These are phyloP conservation scores for Hondaea fermentalgiana DNA, from an alignment of 108 stramenopile genomes.

Conservation along the genomic window DNA sequence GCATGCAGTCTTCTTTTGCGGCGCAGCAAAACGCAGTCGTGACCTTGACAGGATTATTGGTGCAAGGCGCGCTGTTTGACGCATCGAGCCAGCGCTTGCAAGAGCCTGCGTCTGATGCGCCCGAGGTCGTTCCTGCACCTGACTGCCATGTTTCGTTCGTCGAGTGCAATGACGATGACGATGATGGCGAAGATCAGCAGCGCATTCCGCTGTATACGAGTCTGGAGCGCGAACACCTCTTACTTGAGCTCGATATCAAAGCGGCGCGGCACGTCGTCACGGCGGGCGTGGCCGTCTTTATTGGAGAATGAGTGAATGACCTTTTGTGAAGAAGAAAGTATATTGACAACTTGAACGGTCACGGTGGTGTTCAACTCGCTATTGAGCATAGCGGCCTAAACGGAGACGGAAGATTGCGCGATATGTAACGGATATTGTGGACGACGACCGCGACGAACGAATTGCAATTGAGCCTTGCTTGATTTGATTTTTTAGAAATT, in stretches of 20 bases:
- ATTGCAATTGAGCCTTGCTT: too few species aligned
- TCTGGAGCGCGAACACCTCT: slow-evolving; percentile 27
- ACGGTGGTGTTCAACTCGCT: not conserved
- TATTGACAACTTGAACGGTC: not conserved
- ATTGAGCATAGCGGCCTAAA: not conserved
- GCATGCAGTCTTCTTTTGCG: slow-evolving; percentile 39
- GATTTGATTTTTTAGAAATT: too few species aligned
- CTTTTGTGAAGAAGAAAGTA: not conserved
- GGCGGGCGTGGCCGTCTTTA: slow-evolving; percentile 29
- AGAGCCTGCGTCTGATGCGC: slow-evolving; percentile 40
- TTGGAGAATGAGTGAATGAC: not conserved
- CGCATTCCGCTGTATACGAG: slow-evolving; percentile 29
- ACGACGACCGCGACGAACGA: too few species aligned
- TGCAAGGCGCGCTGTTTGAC: slow-evolving; percentile 51
- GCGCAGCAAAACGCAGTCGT: slow-evolving; percentile 31
- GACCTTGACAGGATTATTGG: slow-evolving; percentile 36
- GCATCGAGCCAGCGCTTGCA: slow-evolving; percentile 22
- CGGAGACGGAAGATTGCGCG: too few species aligned
- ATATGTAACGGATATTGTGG: too few species aligned
- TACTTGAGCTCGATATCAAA: slow-evolving; percentile 24
- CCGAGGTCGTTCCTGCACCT: slow-evolving; percentile 43
- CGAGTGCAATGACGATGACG: not conserved
- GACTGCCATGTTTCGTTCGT: slow-evolving; percentile 43
- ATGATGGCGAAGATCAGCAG: not conserved
- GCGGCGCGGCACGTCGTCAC: slow-evolving; percentile 1